Base-by-base conservation (phyloP, 2,329 filamentous ascomycete species). In the Xylaria multiplex region DNA sequence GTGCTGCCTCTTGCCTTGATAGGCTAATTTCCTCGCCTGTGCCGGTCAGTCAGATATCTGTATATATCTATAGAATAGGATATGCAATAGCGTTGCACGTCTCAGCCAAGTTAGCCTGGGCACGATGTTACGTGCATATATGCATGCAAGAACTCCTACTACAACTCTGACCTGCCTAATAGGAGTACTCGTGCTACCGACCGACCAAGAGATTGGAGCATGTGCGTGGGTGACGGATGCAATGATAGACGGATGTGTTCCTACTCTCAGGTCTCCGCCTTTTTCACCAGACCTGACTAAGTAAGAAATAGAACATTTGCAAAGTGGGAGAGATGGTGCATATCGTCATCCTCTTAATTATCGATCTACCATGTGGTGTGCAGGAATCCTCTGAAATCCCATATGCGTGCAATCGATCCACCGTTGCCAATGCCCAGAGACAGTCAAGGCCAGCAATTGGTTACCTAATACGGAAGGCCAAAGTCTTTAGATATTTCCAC, bases 91-190 rank as follows among this genome's bases (percentile, higher is more conserved):
- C 64, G 64, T 69, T 64, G 58, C 67, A 67, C 61, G 66, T 68
- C 65, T 67, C 67, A 69, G 67, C 72, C 52, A 55, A 59, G 65
- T 72, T 71, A 71, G 65, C 53, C 52, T 24, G 53, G 55, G 58
- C 66, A 67, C 62, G 65, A 69, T 64, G 70, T 72, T 66, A 69
- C 60, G 59, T 67, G 60, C 64, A 70, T 60, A 56, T 67, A 48
- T 67, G 67, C 65, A 69, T 69, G 67, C 67, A 65, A 59, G 42
- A 32, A 59, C 57, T 69, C 67, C 67, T 69, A 67, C 58, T 67
- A 24, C 64, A 45, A 69, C 67, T 59, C 67, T 69, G 67, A 69
- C 67, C 64, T 69, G 64, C 64, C 64, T 62, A 59, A 62, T 46
- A 50, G 49, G 61, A 62, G 45, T 30, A 43, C 40, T 30, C 48